Evolutionary conservation across 148 eudicot species (phyloP).

Genomic region (Amaranthus hypochondriacus): DNA sequence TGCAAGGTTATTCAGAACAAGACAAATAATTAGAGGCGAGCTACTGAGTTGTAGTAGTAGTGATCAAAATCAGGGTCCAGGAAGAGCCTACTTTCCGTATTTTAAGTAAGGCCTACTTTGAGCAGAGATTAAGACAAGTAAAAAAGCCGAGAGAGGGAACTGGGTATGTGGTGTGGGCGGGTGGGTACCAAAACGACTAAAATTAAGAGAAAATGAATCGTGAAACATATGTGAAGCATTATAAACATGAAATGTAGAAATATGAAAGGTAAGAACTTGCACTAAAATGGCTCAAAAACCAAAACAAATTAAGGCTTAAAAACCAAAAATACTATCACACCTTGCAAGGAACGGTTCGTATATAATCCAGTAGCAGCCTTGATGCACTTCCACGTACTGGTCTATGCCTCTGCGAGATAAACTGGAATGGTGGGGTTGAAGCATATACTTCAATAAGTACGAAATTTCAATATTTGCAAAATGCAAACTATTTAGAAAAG

Average conservation of each 20-base stretch:
- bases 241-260: neutral
- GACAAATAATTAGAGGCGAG: neutral
- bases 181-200: neutral
- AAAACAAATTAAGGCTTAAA: neutral
- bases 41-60: neutral
- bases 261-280: neutral
- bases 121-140: too few relatives aligned
- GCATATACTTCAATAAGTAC: constrained; percentile 7
- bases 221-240: neutral
- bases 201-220: neutral
- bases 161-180: too few relatives aligned
- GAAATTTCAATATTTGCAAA: neutral
- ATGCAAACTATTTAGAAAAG: neutral
- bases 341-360: constrained; percentile 87
- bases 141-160: too few relatives aligned
- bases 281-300: neutral
- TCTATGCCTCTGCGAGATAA: constrained; percentile 77
- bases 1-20: constrained; percentile 31
- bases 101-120: too few relatives aligned
- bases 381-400: constrained; percentile 86
- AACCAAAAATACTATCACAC: constrained; percentile 26
- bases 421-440: constrained; percentile 37
- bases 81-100: neutral
- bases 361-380: constrained; percentile 58
- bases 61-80: neutral